A percentile compares a stretch with the other conserved stretches of the same genome.
Evolutionary conservation across 2,329 filamentous ascomycete genomes (phyloP).

Genomic region (Ascochyta rabiei): DNA sequence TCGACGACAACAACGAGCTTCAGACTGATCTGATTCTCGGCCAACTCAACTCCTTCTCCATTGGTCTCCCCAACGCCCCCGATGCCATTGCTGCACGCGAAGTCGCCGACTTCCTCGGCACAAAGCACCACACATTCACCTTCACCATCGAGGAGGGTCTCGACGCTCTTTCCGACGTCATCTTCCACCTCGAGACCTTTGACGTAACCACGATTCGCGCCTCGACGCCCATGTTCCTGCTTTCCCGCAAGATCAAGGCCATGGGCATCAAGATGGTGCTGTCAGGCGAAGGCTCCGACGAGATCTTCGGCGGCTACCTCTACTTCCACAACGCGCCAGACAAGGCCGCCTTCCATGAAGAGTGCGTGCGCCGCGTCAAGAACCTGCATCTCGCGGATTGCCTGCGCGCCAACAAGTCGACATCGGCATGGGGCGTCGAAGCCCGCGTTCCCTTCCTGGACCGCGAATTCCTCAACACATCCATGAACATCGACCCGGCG

Average conservation of each 20-base stretch:
- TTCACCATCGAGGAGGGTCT: conserved; percentile 98
- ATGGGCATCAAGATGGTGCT: conserved; percentile 99
- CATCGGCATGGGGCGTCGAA: conserved; percentile 96
- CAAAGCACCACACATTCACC: conserved; percentile 96
- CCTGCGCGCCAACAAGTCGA: conserved; percentile 98
- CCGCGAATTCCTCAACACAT: conserved; percentile 90
- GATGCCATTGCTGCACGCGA: conserved; percentile 91
- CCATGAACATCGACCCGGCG: conserved; percentile 91
- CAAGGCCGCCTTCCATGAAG: conserved; percentile 91
- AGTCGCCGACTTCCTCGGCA: conserved; percentile 95
- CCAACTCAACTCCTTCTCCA: conserved; percentile 98
- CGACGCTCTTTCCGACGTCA: conserved; percentile 95
- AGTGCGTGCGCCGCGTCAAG: conserved; percentile 93
- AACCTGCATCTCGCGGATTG: conserved; percentile 97
- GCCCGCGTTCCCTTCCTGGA: conserved; percentile 97
- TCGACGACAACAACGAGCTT: conserved; percentile 89
- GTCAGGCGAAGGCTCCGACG: conserved; percentile 93
- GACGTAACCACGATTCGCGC: conserved; percentile 98
- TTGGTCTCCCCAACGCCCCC: conserved; percentile 89
- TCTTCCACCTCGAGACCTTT: conserved; percentile 96
- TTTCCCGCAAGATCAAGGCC: conserved; percentile 98
- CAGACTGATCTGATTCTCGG: conserved; percentile 90
- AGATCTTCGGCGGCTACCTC: conserved; percentile 97
- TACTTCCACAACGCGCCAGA: conserved; percentile 97
- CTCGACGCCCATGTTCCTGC: conserved; percentile 97